Conservation (phyloP, 2,329 filamentous ascomycete species). For the Achaetomium macrosporum region DNA sequence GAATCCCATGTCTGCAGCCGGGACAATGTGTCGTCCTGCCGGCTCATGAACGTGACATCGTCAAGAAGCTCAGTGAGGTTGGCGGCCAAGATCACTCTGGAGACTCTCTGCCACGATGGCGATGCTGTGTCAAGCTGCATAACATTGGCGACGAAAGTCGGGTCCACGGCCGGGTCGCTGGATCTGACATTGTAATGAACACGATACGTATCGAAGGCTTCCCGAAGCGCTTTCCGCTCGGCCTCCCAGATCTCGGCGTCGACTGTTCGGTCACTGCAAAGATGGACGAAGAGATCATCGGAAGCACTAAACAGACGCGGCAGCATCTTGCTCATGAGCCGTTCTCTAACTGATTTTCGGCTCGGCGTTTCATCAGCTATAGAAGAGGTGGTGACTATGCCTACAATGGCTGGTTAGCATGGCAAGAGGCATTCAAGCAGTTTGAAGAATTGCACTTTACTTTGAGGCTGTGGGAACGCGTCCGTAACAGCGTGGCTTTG, state of each 20-base stretch:
- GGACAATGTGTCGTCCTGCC: slow-evolving; percentile 1
- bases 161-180: slow-evolving; percentile 14
- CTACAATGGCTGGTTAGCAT: not conserved
- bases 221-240: slow-evolving; percentile 1
- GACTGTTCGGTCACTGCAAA: not conserved
- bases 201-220: slow-evolving; percentile 12
- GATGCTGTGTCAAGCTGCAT: slow-evolving; percentile 9
- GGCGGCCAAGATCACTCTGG: slow-evolving; percentile 13
- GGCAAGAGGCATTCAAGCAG: not conserved
- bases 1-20: slow-evolving; percentile 15
- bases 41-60: slow-evolving; percentile 5
- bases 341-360: not conserved
- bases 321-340: slow-evolving; percentile 12
- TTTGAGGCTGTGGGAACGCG: slow-evolving; percentile 12
- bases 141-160: slow-evolving; percentile 7
- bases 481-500: slow-evolving; percentile 1
- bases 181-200: slow-evolving; percentile 5
- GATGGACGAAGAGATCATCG: slow-evolving; percentile 15
- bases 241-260: slow-evolving; percentile 14
- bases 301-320: slow-evolving; percentile 9
- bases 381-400: not conserved
- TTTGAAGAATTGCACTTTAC: slow-evolving; percentile 1
- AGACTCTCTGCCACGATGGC: not conserved
- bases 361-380: slow-evolving; percentile 4
- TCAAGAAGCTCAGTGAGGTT: slow-evolving; percentile 20